Conservation (phyloP, 371 early-diverging fungal genomes). For the Batkoa obscura region DNA sequence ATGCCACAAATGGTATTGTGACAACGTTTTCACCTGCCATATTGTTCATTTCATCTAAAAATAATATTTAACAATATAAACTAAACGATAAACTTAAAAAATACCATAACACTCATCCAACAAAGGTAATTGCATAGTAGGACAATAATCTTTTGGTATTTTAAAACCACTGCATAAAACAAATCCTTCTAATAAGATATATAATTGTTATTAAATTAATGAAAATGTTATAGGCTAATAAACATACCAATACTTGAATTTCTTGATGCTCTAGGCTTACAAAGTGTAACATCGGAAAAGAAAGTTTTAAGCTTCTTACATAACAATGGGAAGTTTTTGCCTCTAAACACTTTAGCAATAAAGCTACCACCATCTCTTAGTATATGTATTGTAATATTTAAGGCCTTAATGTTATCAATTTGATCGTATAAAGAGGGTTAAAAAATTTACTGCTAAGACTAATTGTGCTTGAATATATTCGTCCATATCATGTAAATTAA, state of each 20-base stretch:
- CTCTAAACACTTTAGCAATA: slow-evolving; percentile 94
- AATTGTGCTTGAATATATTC: slow-evolving; percentile 97
- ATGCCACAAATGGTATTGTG: slow-evolving; percentile 79
- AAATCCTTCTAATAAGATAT: slow-evolving; percentile 51
- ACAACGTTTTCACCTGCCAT: slow-evolving; percentile 47
- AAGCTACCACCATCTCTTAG: slow-evolving; percentile 78
- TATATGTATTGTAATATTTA: slow-evolving; percentile 86
- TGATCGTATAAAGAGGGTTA: neutral
- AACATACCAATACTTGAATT: slow-evolving; percentile 61
- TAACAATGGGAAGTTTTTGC: slow-evolving; percentile 75
- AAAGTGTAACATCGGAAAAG: slow-evolving; percentile 69
- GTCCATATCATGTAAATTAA: slow-evolving; percentile 97
- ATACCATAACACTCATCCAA: slow-evolving; percentile 52
- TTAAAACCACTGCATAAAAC: slow-evolving; percentile 77
- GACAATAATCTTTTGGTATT: slow-evolving; percentile 64
- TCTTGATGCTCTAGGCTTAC: slow-evolving; percentile 91
- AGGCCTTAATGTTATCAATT: slow-evolving; percentile 27
- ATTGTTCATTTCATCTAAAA: slow-evolving; percentile 29
- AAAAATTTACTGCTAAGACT: slow-evolving; percentile 45
- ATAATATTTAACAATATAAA: neutral
- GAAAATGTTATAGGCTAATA: neutral
- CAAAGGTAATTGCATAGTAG: slow-evolving; percentile 74
- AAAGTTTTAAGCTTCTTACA: slow-evolving; percentile 81
- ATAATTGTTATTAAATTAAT: neutral
- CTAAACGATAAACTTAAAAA: neutral